Base-by-base conservation (phyloP, 371 early-diverging fungal species). In the Mortierella sp. region DNA sequence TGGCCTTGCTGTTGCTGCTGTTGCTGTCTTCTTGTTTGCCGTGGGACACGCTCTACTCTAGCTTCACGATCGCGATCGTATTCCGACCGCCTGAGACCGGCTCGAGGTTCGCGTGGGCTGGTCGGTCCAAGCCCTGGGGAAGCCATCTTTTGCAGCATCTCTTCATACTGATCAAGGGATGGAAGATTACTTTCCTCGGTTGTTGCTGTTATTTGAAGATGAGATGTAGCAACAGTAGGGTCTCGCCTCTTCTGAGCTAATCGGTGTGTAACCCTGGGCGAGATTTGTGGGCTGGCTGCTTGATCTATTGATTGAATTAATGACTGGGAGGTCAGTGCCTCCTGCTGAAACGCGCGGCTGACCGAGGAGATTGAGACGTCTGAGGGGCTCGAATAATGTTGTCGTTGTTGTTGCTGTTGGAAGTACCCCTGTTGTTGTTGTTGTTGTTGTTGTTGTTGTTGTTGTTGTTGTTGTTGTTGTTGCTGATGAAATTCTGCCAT, bases 141-240 rank as follows among this genome's bases (percentile, higher is more conserved):
- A 5, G 80, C 49, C 71, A 79, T 79, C 62, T 74, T 62, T 26
- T 79, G 75, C 45, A 75, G 65, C 80, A 79, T 79, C 11, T 68
- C 80, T 32, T 79, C 80, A 30, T 79, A 79, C 20, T 79, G 71
- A 59, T 79, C 80, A 61, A 79, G 37, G 0, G 80, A 75, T 8
- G 72, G 80, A 5, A 79, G 59, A 26, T 62, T 63, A 28, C 62
- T 47, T 16, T 66, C 70, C 14, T 35, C 61, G 43, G 26, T 10
- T 5, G 30, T 30, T 30, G 4, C 30, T 30, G 4, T 30, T 30
- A 2, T 30, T 32, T 16, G 59, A 24, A 4, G 37, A 24, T 26
- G 49, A 47, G 28, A 39, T 58, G 60, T 28, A 30, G 30, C 30
- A 30, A 4, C 4, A 52, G 37, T n/a, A 8, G 39, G 58, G 52